A percentile compares a stretch with the other conserved stretches of the same genome.
Evolutionary conservation across 345 rosid genomes (phyloP).

Genomic region (Lepidium aucheri): DNA sequence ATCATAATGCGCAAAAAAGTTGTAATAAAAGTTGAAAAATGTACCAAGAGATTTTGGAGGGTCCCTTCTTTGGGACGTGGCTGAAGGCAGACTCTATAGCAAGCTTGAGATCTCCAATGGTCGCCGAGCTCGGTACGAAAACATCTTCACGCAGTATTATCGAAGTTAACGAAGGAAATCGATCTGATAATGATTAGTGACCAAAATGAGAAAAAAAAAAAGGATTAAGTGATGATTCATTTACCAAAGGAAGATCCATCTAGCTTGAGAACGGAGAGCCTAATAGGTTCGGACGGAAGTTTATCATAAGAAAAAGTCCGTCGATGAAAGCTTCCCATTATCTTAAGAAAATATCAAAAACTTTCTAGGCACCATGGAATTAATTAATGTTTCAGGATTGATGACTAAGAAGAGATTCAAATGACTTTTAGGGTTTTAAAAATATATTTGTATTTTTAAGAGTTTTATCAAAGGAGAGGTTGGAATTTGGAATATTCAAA

Average conservation of each 20-base stretch:
- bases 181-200: neutral
- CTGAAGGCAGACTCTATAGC: conserved; percentile 68
- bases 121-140: conserved; percentile 47
- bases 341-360: neutral
- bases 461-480: conserved; percentile 10
- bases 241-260: conserved; percentile 77
- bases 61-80: conserved; percentile 55
- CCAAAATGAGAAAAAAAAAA: neutral
- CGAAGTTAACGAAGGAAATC: neutral
- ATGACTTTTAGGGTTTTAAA: neutral
- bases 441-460: neutral
- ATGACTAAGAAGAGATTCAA: neutral
- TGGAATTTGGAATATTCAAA: neutral
- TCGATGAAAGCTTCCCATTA: conserved; percentile 33
- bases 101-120: conserved; percentile 56
- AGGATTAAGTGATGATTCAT: neutral
- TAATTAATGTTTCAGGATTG: conserved; percentile 13
- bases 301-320: conserved; percentile 37
- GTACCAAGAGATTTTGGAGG: conserved; percentile 83
- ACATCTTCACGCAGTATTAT: conserved; percentile 35
- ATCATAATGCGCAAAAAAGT: neutral
- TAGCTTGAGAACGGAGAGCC: conserved; percentile 71
- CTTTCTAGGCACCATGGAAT: conserved; percentile 8
- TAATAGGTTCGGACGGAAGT: conserved; percentile 63
- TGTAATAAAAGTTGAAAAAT: neutral